A percentile compares a stretch with the other conserved stretches of the same genome.
These are phyloP conservation scores for Alternaria panax DNA, from an alignment of 2,329 filamentous ascomycete genomes.

Conservation along the genomic window DNA sequence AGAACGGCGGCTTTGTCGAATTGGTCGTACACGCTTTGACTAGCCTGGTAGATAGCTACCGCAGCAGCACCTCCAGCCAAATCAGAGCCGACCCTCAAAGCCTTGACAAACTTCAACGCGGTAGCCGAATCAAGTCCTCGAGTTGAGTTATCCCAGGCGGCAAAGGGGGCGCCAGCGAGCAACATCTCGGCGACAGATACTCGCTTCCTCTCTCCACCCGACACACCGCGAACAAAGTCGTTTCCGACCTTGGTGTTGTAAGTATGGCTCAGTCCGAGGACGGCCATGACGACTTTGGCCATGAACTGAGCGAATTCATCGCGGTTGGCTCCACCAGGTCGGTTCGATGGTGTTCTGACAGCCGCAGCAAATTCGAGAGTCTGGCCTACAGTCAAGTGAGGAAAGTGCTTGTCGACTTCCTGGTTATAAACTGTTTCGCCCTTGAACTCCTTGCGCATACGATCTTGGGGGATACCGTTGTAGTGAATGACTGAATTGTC, in stretches of 20 bases:
- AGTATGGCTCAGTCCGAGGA: constrained; percentile 64
- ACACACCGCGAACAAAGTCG: constrained; percentile 68
- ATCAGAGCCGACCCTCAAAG: constrained; percentile 60
- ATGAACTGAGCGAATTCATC: constrained; percentile 57
- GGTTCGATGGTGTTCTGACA: constrained; percentile 58
- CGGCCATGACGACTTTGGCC: constrained; percentile 60
- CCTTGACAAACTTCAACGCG: constrained; percentile 65
- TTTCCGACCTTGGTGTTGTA: constrained; percentile 63
- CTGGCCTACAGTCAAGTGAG: constrained; percentile 64
- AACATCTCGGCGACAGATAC: constrained; percentile 66
- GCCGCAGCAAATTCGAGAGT: constrained; percentile 65
- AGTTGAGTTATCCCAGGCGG: constrained; percentile 57
- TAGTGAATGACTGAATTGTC: constrained; percentile 66
- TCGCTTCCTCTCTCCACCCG: constrained; percentile 68
- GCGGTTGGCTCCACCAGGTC: constrained; percentile 48
- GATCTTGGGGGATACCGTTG: constrained; percentile 59
- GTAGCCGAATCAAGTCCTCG: constrained; percentile 55
- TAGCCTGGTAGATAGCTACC: constrained; percentile 66
- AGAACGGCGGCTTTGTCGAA: constrained; percentile 80
- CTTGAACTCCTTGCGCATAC: constrained; percentile 57
- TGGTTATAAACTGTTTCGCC: constrained; percentile 57
- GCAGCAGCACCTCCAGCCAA: constrained; percentile 59
- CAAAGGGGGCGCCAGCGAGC: constrained; percentile 50
- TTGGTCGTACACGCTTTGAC: constrained; percentile 61
- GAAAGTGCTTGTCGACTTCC: constrained; percentile 62